Evolutionary conservation across 129 eudicot genomes (phyloP), one percentile per base, ranked within the genome.

Genomic region (Chrysanthemum seticuspe): DNA sequence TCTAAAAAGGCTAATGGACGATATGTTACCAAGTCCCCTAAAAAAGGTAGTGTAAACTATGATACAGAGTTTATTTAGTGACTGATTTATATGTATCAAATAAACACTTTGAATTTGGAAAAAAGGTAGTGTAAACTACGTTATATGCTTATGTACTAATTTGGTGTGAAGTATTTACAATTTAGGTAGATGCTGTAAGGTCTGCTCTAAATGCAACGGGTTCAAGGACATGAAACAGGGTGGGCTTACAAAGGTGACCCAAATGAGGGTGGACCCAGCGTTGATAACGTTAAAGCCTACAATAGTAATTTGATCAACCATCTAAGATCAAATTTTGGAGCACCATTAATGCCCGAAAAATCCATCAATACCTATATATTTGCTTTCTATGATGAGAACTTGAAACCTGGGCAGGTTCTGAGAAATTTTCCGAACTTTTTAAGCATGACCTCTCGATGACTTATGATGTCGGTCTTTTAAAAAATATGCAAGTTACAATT

Each of bases 271-370:
- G 98, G 98, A 14, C 68, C 96, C 6, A 89, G 87, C 19, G 61
- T 85, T 63, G 95, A 93, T 56, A 93, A 93, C 31, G 96, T 92
- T 13, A 93, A 78, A 80, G 95, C 91, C 68, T 93, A 85, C 62
- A 89, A 89, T 50, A 90, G 95, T 11, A 90, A 90, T 70, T 76
- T 93, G 83, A 93, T 93, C 72, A 83, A 75, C 69, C 95, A 87
- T 79, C 84, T 93, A n/a, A 82, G 95, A 67, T 89, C 92, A 60
- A 87, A 70, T 74, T 92, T 82, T 29, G 98, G 98, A 55, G 89
- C 98, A 63, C 98, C 98, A 60, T 83, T 89, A 50, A 92, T 89
- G 95, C 98, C 98, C 0, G 91, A 95, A 63, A 92, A 87, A 70
- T 83, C 96, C 19, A 70, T 89, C 51, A 95, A 92, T 53, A 92